These are phyloP conservation scores for Cytidiella melzeri DNA, from an alignment of 768 basidiomycete species.

Conservation along the genomic window DNA sequence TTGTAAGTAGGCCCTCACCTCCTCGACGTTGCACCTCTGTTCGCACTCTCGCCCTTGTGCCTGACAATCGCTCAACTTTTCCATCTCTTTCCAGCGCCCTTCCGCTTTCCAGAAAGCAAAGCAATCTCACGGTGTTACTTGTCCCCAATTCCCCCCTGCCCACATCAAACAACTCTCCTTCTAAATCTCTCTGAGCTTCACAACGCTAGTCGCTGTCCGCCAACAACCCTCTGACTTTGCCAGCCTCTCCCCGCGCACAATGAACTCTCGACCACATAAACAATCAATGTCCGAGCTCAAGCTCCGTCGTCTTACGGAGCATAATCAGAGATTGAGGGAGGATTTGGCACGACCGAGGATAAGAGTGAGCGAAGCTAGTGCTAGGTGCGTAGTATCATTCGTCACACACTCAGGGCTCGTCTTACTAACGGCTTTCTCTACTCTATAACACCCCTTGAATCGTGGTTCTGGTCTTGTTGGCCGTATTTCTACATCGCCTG, in stretches of 20 bases:
- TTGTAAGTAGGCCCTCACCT: no score
- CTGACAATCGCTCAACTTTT: neutral
- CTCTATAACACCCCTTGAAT: no score
- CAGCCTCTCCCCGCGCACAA: slow-evolving; percentile 23
- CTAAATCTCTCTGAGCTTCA: neutral
- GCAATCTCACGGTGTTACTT: neutral
- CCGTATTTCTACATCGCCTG: no score
- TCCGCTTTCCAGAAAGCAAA: neutral
- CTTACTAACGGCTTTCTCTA: no score
- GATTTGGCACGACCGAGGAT: slow-evolving; percentile 87
- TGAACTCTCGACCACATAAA: slow-evolving; percentile 77
- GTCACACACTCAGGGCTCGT: no score
- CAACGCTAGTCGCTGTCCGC: neutral
- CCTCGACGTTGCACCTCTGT: neutral
- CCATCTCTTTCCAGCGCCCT: neutral
- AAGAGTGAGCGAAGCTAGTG: slow-evolving; percentile 85
- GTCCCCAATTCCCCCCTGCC: neutral
- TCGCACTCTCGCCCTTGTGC: neutral
- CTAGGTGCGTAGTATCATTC: slow-evolving; percentile 49
- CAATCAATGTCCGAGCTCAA: slow-evolving; percentile 99
- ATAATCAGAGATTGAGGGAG: slow-evolving; percentile 86
- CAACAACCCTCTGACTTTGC: no score
- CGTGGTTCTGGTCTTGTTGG: no score
- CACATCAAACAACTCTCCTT: neutral
- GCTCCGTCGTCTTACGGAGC: slow-evolving; percentile 87